These are phyloP conservation scores for Neocucurbitaria cava DNA, from an alignment of 2,329 filamentous ascomycete genomes.

Conservation along the genomic window DNA sequence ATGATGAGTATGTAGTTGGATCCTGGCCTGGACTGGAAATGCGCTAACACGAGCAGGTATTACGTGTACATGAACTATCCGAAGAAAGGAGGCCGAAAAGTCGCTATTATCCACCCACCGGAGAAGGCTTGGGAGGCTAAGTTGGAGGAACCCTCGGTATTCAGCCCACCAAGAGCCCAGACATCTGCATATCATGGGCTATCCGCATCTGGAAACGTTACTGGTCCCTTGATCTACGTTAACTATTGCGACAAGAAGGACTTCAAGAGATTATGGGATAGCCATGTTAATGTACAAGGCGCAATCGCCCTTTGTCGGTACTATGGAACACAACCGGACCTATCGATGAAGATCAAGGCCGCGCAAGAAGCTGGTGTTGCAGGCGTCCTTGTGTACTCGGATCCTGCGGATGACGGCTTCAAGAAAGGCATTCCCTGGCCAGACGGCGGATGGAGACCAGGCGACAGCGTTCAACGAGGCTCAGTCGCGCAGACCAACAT, in stretches of 20 bases:
- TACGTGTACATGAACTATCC: conserved; percentile 95
- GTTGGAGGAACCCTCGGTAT: conserved; percentile 80
- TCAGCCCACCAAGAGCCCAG: conserved; percentile 65
- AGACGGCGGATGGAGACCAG: conserved; percentile 78
- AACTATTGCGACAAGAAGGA: conserved; percentile 90
- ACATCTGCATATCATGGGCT: conserved; percentile 86
- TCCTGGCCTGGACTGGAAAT: not conserved
- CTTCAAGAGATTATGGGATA: conserved; percentile 74
- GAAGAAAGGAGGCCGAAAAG: conserved; percentile 73
- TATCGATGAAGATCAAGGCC: conserved; percentile 84
- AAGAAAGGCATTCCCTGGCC: conserved; percentile 75
- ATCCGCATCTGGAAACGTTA: conserved; percentile 85
- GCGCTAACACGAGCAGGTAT: conserved; percentile 56
- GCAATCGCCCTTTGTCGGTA: conserved; percentile 86
- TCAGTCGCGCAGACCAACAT: conserved; percentile 81
- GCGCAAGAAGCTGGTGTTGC: conserved; percentile 85
- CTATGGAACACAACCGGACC: conserved; percentile 75
- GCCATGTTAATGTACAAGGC: conserved; percentile 75
- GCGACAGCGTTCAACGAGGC: conserved; percentile 82
- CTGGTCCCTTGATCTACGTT: conserved; percentile 85
- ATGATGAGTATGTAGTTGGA: conserved; percentile 65
- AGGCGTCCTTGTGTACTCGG: conserved; percentile 91
- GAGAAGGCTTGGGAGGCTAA: conserved; percentile 77
- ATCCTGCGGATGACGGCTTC: conserved; percentile 86
- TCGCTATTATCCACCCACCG: conserved; percentile 78